A percentile compares a stretch with the other conserved stretches of the same genome.
phyloP scores from a whole-genome alignment of 805 yeast species.

The Candida pseudoglaebosa region DNA sequence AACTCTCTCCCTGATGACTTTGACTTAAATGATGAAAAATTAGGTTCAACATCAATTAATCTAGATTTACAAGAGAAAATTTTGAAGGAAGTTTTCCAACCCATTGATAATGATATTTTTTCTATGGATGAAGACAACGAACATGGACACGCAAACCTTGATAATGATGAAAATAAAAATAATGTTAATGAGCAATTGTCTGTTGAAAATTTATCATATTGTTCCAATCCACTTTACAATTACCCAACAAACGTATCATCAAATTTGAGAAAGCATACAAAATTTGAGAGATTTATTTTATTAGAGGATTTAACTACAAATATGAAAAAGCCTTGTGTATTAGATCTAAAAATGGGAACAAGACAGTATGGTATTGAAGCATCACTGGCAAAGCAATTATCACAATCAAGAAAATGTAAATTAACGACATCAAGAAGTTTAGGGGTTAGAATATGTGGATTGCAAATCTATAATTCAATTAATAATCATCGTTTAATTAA shows the following conservation, averaged over 20 bases:
- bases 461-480: conserved; percentile 53
- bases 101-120: conserved; percentile 29
- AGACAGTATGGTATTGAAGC: conserved; percentile 98
- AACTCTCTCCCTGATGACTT: not conserved
- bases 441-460: conserved; percentile 93
- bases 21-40: conserved; percentile 6
- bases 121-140: conserved; percentile 42
- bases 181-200: not conserved
- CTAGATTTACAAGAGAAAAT: conserved; percentile 37
- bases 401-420: conserved; percentile 79
- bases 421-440: conserved; percentile 74
- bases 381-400: conserved; percentile 57
- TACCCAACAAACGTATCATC: conserved; percentile 13
- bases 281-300: conserved; percentile 76
- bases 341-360: conserved; percentile 97
- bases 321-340: conserved; percentile 80
- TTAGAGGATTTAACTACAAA: conserved; percentile 88
- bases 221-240: not conserved
- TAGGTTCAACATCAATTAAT: conserved; percentile 33
- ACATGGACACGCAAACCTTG: conserved; percentile 3
- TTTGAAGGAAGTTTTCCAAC: conserved; percentile 35
- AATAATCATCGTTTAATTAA: conserved; percentile 52
- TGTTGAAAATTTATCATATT: not conserved
- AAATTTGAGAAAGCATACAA: conserved; percentile 39
- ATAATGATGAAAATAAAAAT: not conserved